Conservation (phyloP, 768 basidiomycete genomes). For the Chalciporus piperatus region DNA sequence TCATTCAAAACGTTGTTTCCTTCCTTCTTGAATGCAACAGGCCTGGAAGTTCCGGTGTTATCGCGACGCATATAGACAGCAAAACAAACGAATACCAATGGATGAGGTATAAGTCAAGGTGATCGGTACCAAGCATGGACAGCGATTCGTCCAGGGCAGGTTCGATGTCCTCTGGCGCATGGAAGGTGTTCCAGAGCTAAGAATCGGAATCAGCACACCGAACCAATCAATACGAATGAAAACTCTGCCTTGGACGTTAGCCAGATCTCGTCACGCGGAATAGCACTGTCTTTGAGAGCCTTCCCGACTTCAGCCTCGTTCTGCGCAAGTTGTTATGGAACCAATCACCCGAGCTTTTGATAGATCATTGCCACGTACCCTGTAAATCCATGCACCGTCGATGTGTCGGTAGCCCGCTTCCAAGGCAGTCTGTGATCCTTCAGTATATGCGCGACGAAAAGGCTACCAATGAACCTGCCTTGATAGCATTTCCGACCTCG, state of each 20-base stretch:
- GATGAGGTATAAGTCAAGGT: slow-evolving; percentile 79
- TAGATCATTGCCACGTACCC: slow-evolving; percentile 35
- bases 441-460: not conserved
- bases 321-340: slow-evolving; percentile 29
- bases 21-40: slow-evolving; percentile 62
- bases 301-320: slow-evolving; percentile 71
- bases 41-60: slow-evolving; percentile 38
- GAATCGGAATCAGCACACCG: not conserved
- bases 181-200: slow-evolving; percentile 76
- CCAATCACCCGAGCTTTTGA: not conserved
- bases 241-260: slow-evolving; percentile 53
- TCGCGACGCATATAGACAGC: not conserved
- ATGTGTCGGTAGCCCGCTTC: slow-evolving; percentile 67
- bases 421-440: slow-evolving; percentile 46
- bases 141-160: slow-evolving; percentile 64
- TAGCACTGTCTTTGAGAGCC: slow-evolving; percentile 54
- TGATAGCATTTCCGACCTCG: slow-evolving; percentile 68
- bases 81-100: slow-evolving; percentile 54
- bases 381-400: slow-evolving; percentile 71
- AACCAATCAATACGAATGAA: not conserved
- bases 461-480: slow-evolving; percentile 33
- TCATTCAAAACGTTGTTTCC: slow-evolving; percentile 45
- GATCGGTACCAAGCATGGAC: slow-evolving; percentile 56
- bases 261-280: slow-evolving; percentile 65
- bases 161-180: slow-evolving; percentile 72